Evolutionary conservation across 768 basidiomycete genomes (phyloP).

Genomic region (Termitomyces sp.): DNA sequence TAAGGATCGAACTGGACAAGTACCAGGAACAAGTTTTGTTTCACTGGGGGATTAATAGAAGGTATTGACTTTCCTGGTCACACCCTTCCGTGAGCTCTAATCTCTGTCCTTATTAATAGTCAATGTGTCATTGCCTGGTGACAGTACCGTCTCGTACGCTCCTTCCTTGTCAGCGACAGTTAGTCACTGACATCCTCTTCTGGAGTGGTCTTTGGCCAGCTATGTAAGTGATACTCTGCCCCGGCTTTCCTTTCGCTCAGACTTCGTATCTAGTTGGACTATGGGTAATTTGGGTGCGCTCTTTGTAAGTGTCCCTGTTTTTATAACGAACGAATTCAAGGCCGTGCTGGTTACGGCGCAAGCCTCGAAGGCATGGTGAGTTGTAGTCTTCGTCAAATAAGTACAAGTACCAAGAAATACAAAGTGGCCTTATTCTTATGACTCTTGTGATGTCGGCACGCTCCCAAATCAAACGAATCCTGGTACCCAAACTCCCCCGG

Average conservation of each 20-base stretch:
- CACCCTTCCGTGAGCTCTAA: neutral
- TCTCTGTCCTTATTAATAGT: slow-evolving; percentile 12
- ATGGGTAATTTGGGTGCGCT: slow-evolving; percentile 46
- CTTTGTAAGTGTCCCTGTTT: neutral
- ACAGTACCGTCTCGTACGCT: slow-evolving; percentile 21
- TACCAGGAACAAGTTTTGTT: slow-evolving; percentile 59
- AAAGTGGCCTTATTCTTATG: slow-evolving; percentile 67
- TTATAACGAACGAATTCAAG: slow-evolving; percentile 26
- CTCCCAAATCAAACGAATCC: slow-evolving; percentile 71
- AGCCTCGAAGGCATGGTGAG: slow-evolving; percentile 63
- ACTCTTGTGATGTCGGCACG: slow-evolving; percentile 78
- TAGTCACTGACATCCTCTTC: neutral
- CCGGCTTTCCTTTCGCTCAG: neutral
- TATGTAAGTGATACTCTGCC: slow-evolving; percentile 20
- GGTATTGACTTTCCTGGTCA: slow-evolving; percentile 18
- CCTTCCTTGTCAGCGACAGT: slow-evolving; percentile 8
- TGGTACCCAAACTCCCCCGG: slow-evolving; percentile 42
- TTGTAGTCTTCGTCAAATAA: neutral
- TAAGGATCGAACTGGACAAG: neutral
- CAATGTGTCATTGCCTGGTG: slow-evolving; percentile 28
- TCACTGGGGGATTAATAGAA: slow-evolving; percentile 72
- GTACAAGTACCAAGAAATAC: neutral
- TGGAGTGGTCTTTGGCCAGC: slow-evolving; percentile 35
- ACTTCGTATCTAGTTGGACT: slow-evolving; percentile 28
- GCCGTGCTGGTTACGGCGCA: slow-evolving; percentile 71